phyloP scores from a whole-genome alignment of 2,329 filamentous ascomycete genomes.

The Kalmusia sp. region DNA sequence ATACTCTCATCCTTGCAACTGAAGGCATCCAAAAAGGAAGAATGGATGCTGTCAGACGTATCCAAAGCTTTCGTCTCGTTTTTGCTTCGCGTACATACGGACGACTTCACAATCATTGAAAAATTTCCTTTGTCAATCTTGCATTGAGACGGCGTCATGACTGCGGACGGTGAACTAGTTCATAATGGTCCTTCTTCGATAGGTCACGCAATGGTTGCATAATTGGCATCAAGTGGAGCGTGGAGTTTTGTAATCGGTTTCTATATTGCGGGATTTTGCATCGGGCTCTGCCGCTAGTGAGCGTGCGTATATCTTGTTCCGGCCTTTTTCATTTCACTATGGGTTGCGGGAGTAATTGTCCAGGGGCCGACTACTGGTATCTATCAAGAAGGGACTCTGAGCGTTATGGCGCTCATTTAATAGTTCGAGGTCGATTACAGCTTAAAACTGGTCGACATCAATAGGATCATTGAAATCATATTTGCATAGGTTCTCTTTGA shows the following conservation, averaged over 20 bases:
- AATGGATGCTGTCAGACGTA: too few species aligned
- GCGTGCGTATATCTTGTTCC: neutral
- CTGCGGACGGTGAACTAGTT: neutral
- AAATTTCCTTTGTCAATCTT: conserved; percentile 11
- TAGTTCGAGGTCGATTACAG: too few species aligned
- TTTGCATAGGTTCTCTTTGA: too few species aligned
- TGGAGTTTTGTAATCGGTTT: neutral
- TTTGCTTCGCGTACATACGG: neutral
- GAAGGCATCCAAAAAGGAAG: too few species aligned
- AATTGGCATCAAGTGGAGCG: neutral
- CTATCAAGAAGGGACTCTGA: too few species aligned
- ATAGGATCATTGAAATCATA: too few species aligned
- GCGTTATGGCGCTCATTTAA: too few species aligned
- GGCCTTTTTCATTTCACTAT: neutral
- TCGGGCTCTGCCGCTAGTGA: neutral
- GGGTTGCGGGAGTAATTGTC: neutral
- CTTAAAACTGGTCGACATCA: too few species aligned
- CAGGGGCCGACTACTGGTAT: too few species aligned
- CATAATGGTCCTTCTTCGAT: neutral
- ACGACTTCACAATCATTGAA: neutral
- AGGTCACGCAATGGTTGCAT: conserved; percentile 5
- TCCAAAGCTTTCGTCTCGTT: neutral
- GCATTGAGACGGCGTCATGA: conserved; percentile 7
- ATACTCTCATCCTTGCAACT: neutral
- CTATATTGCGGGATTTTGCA: neutral